Conservation (phyloP, 495 filamentous ascomycete genomes). For the Baudoinia panamericana region DNA sequence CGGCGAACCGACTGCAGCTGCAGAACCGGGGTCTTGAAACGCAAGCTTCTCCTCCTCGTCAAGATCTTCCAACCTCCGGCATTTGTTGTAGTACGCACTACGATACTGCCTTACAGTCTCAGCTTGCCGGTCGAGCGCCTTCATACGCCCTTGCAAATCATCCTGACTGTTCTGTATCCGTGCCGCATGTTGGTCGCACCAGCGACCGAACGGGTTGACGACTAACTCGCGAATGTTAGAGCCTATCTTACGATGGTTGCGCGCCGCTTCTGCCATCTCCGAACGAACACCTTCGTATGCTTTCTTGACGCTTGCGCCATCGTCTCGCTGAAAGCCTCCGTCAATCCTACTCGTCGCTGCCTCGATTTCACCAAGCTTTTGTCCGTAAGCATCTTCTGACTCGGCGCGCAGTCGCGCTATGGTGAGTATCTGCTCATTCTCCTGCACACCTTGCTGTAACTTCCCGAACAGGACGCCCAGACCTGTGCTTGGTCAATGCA, state of each 20-base stretch:
- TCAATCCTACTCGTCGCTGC: conserved; percentile 67
- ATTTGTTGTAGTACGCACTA: conserved; percentile 97
- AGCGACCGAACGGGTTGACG: conserved; percentile 80
- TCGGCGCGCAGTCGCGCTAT: conserved; percentile 92
- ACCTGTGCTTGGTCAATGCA: conserved; percentile 36
- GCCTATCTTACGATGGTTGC: conserved; percentile 86
- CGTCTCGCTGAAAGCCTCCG: conserved; percentile 83
- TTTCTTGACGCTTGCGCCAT: conserved; percentile 92
- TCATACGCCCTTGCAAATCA: conserved; percentile 76
- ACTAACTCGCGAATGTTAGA: conserved; percentile 93
- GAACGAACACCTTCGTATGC: conserved; percentile 90
- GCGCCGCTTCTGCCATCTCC: conserved; percentile 86
- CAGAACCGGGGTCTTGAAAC: conserved; percentile 63
- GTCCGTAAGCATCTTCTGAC: conserved; percentile 80
- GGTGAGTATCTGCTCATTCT: conserved; percentile 85
- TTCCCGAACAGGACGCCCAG: conserved; percentile 94
- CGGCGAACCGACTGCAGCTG: conserved; percentile 26
- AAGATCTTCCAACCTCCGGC: conserved; percentile 83
- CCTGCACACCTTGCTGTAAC: conserved; percentile 86
- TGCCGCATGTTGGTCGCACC: conserved; percentile 86
- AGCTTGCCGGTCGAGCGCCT: conserved; percentile 81
- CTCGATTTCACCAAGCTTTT: conserved; percentile 67
- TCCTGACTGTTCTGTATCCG: conserved; percentile 89
- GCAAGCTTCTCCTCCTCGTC: conserved; percentile 98
- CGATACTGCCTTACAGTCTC: conserved; percentile 82